A percentile compares a stretch with the other conserved stretches of the same genome.
Conservation (phyloP, 2,329 filamentous ascomycete species). For the Alternaria brassicae region DNA sequence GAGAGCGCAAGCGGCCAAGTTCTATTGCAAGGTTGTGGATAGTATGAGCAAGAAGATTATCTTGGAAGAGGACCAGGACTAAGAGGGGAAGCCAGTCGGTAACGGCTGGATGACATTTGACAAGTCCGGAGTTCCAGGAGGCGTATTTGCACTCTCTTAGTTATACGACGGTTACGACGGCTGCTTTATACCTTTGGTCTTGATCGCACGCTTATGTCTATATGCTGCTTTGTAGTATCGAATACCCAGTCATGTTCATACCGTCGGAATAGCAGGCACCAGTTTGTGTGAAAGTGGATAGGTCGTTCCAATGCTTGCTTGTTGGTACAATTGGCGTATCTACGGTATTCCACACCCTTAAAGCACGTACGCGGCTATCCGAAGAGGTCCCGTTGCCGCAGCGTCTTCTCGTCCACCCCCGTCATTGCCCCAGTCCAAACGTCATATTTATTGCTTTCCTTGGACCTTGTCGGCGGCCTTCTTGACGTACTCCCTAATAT, state of each 20-base stretch:
- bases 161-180: constrained; percentile 14
- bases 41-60: constrained; percentile 70
- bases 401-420: not conserved
- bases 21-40: constrained; percentile 85
- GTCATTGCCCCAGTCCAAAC: not conserved
- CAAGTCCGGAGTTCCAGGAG: not conserved
- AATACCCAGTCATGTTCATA: constrained; percentile 11
- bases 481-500: constrained; percentile 48
- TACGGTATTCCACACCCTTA: not conserved
- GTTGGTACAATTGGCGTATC: constrained; percentile 4
- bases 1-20: constrained; percentile 80
- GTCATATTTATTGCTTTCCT: constrained; percentile 25
- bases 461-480: constrained; percentile 45
- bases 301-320: constrained; percentile 12
- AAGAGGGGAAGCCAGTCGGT: not conserved
- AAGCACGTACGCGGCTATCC: not conserved
- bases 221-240: not conserved
- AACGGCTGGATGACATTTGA: not conserved
- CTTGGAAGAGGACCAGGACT: constrained; percentile 42
- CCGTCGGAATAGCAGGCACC: not conserved
- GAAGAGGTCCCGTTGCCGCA: not conserved
- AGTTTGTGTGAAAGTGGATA: not conserved
- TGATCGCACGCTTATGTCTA: not conserved
- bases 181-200: constrained; percentile 22
- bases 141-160: not conserved